Conservation (phyloP, 1,284 basidiomycete species). For the Heterobasidion occidentale region DNA sequence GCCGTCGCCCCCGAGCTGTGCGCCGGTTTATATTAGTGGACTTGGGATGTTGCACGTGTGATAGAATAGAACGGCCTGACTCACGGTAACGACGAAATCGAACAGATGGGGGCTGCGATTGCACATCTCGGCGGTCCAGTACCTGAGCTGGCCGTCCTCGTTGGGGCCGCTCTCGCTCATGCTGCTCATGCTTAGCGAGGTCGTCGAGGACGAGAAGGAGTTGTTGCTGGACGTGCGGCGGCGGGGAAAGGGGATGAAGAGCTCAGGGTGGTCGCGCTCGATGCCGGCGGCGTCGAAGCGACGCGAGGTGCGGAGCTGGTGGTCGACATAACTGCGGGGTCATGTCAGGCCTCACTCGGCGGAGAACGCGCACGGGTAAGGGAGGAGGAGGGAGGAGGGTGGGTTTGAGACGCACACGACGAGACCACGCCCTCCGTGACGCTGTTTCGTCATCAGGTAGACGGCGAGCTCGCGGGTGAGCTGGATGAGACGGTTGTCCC, state of each 20-base stretch:
- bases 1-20: slow-evolving; percentile 91
- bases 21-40: neutral
- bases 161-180: slow-evolving; percentile 20
- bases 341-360: neutral
- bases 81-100: slow-evolving; percentile 94
- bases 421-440: slow-evolving; percentile 60
- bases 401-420: slow-evolving; percentile 52
- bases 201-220: slow-evolving; percentile 49
- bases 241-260: slow-evolving; percentile 76
- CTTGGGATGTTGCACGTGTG: neutral
- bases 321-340: slow-evolving; percentile 79
- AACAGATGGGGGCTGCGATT: slow-evolving; percentile 87
- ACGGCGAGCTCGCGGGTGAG: slow-evolving; percentile 91
- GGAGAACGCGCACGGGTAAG: neutral
- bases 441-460: slow-evolving; percentile 84
- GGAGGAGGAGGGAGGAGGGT: neutral
- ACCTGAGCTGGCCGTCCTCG: slow-evolving; percentile 88
- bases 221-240: slow-evolving; percentile 65
- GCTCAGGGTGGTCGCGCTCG: slow-evolving; percentile 77
- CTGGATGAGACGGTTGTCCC: slow-evolving; percentile 94
- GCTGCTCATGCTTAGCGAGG: slow-evolving; percentile 10
- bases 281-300: slow-evolving; percentile 94
- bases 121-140: slow-evolving; percentile 98
- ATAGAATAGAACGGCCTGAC: slow-evolving; percentile 19
- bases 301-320: slow-evolving; percentile 85